Base-by-base conservation (phyloP, 805 yeast species). In the Starmerella stigmatis region DNA sequence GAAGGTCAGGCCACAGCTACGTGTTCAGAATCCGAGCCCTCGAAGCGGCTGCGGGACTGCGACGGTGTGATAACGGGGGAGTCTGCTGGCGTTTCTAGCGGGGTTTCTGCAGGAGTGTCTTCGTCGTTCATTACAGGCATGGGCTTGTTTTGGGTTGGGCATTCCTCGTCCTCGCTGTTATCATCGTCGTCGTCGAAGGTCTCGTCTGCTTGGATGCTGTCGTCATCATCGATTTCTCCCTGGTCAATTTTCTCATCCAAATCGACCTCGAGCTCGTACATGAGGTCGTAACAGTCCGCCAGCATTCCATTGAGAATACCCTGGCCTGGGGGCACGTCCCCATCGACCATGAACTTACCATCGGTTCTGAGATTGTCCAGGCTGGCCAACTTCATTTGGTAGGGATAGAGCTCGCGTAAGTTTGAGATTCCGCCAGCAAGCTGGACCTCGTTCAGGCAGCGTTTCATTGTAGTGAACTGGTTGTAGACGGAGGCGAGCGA, bases 301-400 rank as follows among this genome's bases (percentile, higher is more conserved):
- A 89, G 68, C 46, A 89, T 66, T 1, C 94, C 94, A 62, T 79
- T 86, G 51, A 92, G 69, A n/a, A 94, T 78, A 5, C 96, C 98
- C 64, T 92, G 99, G 11, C 99, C 99, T 61, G 92, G 97, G 2
- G 99, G 99, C 34, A 92, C 81, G 52, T 85, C 83, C 42, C 78
- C 84, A 50, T 83, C 85, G 37, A 86, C 81, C 59, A 82, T 77
- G 58, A 92, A 92, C 67, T 85, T 89, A 7, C 99, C 99, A 61
- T 92, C 97, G 12, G 67, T 72, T 59, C 96, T 76, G 59, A 81
- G 60, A 58, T 86, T 83, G 62, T 92, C 98, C 48, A 92, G 71
- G 13, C 92, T 79, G 2, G 94, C 92, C 45, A 92, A 71, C 65
- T 92, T 92, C 78, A 92, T 76, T 64, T 92, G 97, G 61, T 85